Evolutionary conservation across 164 flowering plant genomes (phyloP), one percentile per base, ranked within the genome.

Genomic region (Macadamia integrifolia): DNA sequence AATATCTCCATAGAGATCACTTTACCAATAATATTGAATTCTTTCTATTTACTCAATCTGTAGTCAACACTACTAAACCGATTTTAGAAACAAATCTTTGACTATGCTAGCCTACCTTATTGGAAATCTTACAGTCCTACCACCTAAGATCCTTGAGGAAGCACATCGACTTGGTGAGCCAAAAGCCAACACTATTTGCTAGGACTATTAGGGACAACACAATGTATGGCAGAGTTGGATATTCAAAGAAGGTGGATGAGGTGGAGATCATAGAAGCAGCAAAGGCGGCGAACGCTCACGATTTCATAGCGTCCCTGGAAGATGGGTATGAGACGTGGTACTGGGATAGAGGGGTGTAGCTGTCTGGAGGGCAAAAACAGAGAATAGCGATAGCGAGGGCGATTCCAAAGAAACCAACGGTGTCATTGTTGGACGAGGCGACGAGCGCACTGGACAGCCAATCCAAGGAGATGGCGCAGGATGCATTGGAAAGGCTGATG

Each of bases 321-420:
- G 78, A 83, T 1, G 84, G 86, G 2, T 83, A 79, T 60, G 75
- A 79, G 13, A 81, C 82, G 12, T 71, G 69, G 78, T 83, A 83
- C 32, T 84, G 83, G 17, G 84, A 81, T 28, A 69, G 75, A 48
- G 86, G 86, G 40, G 56, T 79, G 58, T 84, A 80, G 57, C 69
- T 82, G 8, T 82, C 83, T 3, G 85, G 85, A 9, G 85, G 85
- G 6, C 83, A 82, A 68, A 82, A 80, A 73, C 83, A 80, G 61
- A 66, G 85, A 9, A 80, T 82, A 15, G 85, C 85, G 9, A 82
- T 82, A 32, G 85, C 85, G 3, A 61, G 83, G 30, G 85, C 85
- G 0, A 76, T 80, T 40, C 53, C 80, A 59, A 80, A 72, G 65
- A 74, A 78, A 42, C 81, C 85, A 3, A 60, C 81, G 1, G 58